Base-by-base conservation (phyloP, 352 stramenopile species). In the Phytophthora gonapodyides region DNA sequence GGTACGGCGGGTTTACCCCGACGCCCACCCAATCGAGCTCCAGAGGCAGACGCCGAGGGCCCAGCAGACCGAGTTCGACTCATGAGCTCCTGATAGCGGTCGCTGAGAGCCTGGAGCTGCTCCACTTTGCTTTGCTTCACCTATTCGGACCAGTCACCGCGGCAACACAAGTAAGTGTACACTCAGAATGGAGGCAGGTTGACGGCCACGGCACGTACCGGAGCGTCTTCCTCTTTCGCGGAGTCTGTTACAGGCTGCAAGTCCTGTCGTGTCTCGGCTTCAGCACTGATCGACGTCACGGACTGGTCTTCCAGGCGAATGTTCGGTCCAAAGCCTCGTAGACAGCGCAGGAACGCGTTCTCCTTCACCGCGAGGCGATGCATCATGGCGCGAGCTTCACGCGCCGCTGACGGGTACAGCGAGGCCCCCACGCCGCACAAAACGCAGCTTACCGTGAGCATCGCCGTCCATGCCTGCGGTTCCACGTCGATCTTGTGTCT, bases 401-500 rank as follows among this genome's bases (percentile, higher is more conserved):
- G 61, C 1, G 66, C 59, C 2, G 69, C 76, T 16, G 36, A 49
- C 27, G 65, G 62, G 41, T 78, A 77, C 7, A 66, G 7, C 15
- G 51, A 27, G 0, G 61, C 45, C 7, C 60, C 67, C 1, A 75
- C 12, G 3, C 59, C 70, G 12, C 37, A 60, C 49, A 72, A 55
- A 11, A 80, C 61, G 27, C 68, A 55, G 13, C 76, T 71, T 33
- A 89, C 68, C 3, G 70, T 57, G 15, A 78, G 51, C 44, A 92
- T 57, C 31, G 62, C 42, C 8, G 64, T 64, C 79, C 83, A 90
- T 5, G 51, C 51, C 17, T 65, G 53, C 11, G 78, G 80, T 21
- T 82, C 66, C 19, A 85, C 69, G 30, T 82, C 73, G 43, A 92
- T 85, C 55, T 89, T 90, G 62, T 80, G 72, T 52, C 84, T 87